Evolutionary conservation across 805 yeast genomes (phyloP), one percentile per base, ranked within the genome.

Genomic region (Isabelozyma heimii): DNA sequence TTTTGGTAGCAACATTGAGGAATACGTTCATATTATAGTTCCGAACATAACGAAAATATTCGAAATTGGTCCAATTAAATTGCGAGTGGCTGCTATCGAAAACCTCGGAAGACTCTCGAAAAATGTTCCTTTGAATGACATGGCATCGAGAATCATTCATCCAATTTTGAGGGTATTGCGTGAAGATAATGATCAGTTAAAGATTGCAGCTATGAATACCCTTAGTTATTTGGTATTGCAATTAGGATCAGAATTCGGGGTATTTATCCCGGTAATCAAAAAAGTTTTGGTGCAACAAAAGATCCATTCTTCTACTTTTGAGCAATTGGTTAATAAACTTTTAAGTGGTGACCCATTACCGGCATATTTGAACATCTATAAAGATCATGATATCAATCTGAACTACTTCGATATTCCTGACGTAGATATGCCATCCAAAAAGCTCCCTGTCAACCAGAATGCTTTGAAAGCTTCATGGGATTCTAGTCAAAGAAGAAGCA

Each of bases 91-190:
- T 41, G 91, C 97, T 0, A 84, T 94, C 48, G 85, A 85, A 43
- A 83, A 96, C 0, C 74, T 94, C 40, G 97, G 97, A 0, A 86
- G 87, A 58, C 66, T 94, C 26, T 83, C 96, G 1, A 84, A 82
- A 55, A 79, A 75, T 37, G 85, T 92, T 4, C 79, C 83, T 51
- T 70, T 94, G 47, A 83, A 83, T 48, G 98, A 92, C 55, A 86
- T 91, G 89, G 85, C 97, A 0, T 87, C 97, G 1, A 75, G 97
- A 53, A 87, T 94, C 45, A 81, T 94, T 26, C 97, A 92, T 57
- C 92, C 97, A 0, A 66, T 94, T 10, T 68, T 91, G 7, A 71
- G 97, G 48, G 85, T 90, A 0, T 67, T 94, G 44, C 56, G 63
- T 14, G 70, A 67, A 51, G 73, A 66, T 9, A 55, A 74, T 50